Evolutionary conservation across 148 eudicot genomes (phyloP), one percentile per base, ranked within the genome.

Genomic region (Euryodendron excelsum): DNA sequence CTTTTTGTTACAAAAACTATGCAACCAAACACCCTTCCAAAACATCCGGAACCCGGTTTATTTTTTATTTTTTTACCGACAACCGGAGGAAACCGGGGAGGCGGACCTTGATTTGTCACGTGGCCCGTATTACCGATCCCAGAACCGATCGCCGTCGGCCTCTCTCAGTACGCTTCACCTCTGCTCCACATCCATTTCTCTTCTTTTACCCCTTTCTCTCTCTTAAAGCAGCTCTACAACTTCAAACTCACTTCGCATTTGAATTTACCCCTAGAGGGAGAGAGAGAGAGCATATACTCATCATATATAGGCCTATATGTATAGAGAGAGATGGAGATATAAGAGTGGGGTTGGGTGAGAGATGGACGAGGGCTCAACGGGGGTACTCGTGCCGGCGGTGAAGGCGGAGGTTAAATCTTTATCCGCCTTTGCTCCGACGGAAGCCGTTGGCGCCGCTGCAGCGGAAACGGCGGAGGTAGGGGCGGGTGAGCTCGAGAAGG

Each of bases 371-470:
- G 58, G 69, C 61, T 83, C 87, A 27, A 58, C 78, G 15, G 89
- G 89, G 13, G 84, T 85, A n/a, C 47, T 86, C 30, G 90, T 86
- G 41, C 93, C 91, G 74, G 90, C 90, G 45, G 83, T 70, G 59
- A 83, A 80, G 74, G n/a, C 79, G 34, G 87, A 82, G 63, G 69
- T 60, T 8, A 69, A 75, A 50, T 77, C 82, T 5, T 33, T 79
- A 1, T 48, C 86, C 45, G 80, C 75, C 2, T 69, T 68, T 0
- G 76, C 70, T 31, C 73, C 81, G 60, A 4, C 78, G 41, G 85
- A 45, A 17, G 41, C 75, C 60, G 85, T 55, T 10, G 27, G 59
- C 23, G 53, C 61, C 53, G 62, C 41, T 3, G 62, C 55, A 0
- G 73, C 45, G 4, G 55, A 12, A n/a, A 53, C 45, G 79, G 55